Percentiles rank a stretch among this genome's conserved stretches.
phyloP scores from a whole-genome alignment of 192 early-diverging fungal genomes.

The Geranomyces variabilis region DNA sequence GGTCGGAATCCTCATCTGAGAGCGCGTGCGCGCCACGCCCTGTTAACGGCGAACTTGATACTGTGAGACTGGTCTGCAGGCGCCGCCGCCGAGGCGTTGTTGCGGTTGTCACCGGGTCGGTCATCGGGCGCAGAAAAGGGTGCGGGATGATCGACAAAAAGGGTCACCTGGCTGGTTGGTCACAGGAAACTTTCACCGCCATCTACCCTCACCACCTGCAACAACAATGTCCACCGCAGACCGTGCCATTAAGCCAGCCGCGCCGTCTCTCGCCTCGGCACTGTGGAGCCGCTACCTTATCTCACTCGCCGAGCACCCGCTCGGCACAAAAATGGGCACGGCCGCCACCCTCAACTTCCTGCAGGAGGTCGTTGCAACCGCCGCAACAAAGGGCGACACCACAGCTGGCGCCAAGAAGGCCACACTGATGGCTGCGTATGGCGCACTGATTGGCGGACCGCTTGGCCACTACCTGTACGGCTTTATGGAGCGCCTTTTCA shows the following conservation, averaged over 20 bases:
- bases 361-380: conserved; percentile 76
- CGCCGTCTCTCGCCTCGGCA: not conserved
- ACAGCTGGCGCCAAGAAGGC: conserved; percentile 23
- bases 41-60: not conserved
- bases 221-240: not conserved
- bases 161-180: too few species aligned
- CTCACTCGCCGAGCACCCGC: conserved; percentile 48
- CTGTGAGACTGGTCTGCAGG: conserved; percentile 28
- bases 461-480: conserved; percentile 82
- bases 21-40: not conserved
- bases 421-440: conserved; percentile 74
- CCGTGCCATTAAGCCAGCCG: not conserved
- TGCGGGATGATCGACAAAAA: too few species aligned
- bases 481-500: conserved; percentile 73
- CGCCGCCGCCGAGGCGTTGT: conserved; percentile 10
- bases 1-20: conserved; percentile 8
- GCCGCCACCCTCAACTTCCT: conserved; percentile 73
- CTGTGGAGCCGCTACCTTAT: conserved; percentile 17
- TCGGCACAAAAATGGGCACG: conserved; percentile 82
- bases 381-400: not conserved
- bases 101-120: not conserved
- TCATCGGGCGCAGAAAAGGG: too few species aligned
- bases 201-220: too few species aligned
- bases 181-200: too few species aligned
- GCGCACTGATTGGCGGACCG: conserved; percentile 80